Conservation (phyloP, 192 early-diverging fungal genomes). For the Backusella morwellensis region DNA sequence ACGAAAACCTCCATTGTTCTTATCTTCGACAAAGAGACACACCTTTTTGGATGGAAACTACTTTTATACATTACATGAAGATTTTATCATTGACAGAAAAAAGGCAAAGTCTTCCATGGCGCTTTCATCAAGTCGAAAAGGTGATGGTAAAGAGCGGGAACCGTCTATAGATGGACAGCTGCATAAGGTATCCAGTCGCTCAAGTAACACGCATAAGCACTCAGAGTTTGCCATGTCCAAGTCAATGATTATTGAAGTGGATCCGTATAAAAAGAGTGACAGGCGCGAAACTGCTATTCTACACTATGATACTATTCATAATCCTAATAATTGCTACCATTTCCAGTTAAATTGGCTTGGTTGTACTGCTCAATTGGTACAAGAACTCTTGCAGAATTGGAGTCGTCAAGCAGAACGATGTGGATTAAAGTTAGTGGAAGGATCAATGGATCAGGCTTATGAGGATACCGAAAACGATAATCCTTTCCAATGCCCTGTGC, state of each 20-base stretch:
- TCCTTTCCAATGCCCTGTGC: slow-evolving; percentile 83
- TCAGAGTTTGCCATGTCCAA: slow-evolving; percentile 58
- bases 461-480: slow-evolving; percentile 71
- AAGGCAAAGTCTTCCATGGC: slow-evolving; percentile 30
- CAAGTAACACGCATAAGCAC: neutral
- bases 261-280: slow-evolving; percentile 72
- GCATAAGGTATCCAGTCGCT: neutral
- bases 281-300: slow-evolving; percentile 82
- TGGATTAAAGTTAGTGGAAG: slow-evolving; percentile 89
- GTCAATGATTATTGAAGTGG: slow-evolving; percentile 78
- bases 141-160: slow-evolving; percentile 4
- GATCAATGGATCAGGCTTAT: slow-evolving; percentile 71
- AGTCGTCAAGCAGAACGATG: slow-evolving; percentile 76
- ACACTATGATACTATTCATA: slow-evolving; percentile 90
- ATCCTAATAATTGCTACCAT: slow-evolving; percentile 86
- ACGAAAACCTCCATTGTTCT: slow-evolving; percentile 63
- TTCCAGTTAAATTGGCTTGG: slow-evolving; percentile 95
- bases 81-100: slow-evolving; percentile 42
- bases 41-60: slow-evolving; percentile 87
- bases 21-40: slow-evolving; percentile 58
- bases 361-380: slow-evolving; percentile 85
- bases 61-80: slow-evolving; percentile 74
- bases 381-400: slow-evolving; percentile 86
- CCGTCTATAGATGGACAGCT: neutral
- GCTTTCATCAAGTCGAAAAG: slow-evolving; percentile 10